Evolutionary conservation across 148 eudicot genomes (phyloP).

Genomic region (Vaccinium myrtillus): DNA sequence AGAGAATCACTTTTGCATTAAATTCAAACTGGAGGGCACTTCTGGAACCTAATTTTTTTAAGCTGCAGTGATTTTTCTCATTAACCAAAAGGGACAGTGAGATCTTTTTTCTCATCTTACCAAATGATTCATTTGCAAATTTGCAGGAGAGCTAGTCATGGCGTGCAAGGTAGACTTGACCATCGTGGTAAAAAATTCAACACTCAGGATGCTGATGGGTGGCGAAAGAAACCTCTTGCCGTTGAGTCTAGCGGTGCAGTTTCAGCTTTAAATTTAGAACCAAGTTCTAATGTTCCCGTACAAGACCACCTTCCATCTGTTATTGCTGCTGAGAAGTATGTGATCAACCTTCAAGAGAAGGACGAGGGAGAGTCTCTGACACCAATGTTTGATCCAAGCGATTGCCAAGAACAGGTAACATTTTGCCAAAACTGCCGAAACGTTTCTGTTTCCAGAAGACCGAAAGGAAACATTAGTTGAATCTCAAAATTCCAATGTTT

Average conservation of each 20-base stretch:
- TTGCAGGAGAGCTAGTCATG: conserved; percentile 58
- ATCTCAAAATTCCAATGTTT: not conserved
- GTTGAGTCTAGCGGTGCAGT: conserved; percentile 32
- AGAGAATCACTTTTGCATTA: not conserved
- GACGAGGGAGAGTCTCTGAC: conserved; percentile 36
- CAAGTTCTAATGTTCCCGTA: conserved; percentile 28
- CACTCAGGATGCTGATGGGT: conserved; percentile 55
- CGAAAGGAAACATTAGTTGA: not conserved
- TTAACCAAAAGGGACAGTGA: not conserved
- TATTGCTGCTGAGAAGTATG: conserved; percentile 35
- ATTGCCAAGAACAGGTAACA: conserved; percentile 55
- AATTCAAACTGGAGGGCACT: not conserved
- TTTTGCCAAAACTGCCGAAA: not conserved
- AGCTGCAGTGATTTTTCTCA: not conserved
- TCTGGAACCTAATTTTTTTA: not conserved
- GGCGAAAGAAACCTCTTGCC: conserved; percentile 44
- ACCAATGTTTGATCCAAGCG: conserved; percentile 44
- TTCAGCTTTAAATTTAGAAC: conserved; percentile 32
- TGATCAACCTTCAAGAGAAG: conserved; percentile 32
- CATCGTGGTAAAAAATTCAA: conserved; percentile 46
- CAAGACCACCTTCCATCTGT: conserved; percentile 22
- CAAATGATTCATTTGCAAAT: conserved; percentile 25
- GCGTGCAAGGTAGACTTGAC: conserved; percentile 44
- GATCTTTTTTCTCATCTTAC: not conserved
- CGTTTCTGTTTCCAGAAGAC: not conserved